Base-by-base conservation (phyloP, 495 filamentous ascomycete species). In the Talaromyces stipitatus region DNA sequence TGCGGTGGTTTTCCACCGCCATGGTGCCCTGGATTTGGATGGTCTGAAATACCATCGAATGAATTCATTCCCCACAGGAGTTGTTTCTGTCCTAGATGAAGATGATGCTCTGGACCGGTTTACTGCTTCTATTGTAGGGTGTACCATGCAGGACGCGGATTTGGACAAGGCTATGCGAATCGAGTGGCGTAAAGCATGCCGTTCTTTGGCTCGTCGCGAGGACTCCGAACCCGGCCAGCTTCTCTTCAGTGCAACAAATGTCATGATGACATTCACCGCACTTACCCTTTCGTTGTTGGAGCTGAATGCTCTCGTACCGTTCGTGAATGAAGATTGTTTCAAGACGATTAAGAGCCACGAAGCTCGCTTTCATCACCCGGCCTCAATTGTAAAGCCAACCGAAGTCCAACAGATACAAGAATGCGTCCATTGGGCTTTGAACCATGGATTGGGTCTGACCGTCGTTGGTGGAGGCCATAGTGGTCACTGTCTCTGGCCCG, bases 401-500 rank as follows among this genome's bases (percentile, higher is more conserved):
- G 67, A 78, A 50, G 48, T 84, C 45, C 47, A 12, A 63, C 76
- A 85, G 8, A 61, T 87, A 55, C 81, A 83, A 63, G 45, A 73
- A 16, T 85, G 81, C 60, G 78, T 85, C 62, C 64, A 58, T 66
- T 87, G 83, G 84, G 82, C 82, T 66, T 59, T 82, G 24, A 69
- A 78, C 64, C 73, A 83, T 54, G 58, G 58, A 14, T 54, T 74
- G 28, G 65, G 75, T 52, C 66, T 87, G 57, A 80, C 77, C 10
- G 69, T 85, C 50, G 22, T 85, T 50, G 80, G 81, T 27, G 84
- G 82, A 24, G 72, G 83, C 56, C 82, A 87, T 63, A 81, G 82
- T 61, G 81, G 75, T 53, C 79, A 85, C 58, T 84, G 82, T 67
- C 60, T 82, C 52, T 69, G 68, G 74, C 67, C 79, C 46, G 71